Conservation (phyloP, 2,329 filamentous ascomycete species). For the Dactylellina sp. region DNA sequence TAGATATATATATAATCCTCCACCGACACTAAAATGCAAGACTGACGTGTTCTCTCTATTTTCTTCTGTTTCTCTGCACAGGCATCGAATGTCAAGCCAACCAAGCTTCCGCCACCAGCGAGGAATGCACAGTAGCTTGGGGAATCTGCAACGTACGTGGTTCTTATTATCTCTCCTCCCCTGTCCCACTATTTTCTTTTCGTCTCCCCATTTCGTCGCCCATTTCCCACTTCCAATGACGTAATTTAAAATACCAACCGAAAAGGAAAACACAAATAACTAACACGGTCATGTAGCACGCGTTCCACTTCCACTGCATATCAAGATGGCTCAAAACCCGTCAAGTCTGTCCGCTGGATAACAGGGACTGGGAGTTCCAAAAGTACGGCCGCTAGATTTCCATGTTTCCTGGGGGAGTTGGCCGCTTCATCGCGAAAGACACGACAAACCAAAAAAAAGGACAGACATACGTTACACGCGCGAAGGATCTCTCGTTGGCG, state of each 20-base stretch:
- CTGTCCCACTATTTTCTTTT: neutral
- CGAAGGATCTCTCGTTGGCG: neutral
- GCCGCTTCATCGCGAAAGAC: neutral
- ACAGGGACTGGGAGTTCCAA: conserved; percentile 99
- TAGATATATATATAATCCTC: conserved; percentile 52
- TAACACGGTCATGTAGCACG: conserved; percentile 75
- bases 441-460: neutral
- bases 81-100: conserved; percentile 99
- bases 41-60: conserved; percentile 29
- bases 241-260: neutral
- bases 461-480: neutral
- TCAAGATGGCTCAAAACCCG: conserved; percentile 99
- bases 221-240: conserved; percentile 9
- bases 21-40: conserved; percentile 56
- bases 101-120: conserved; percentile 94
- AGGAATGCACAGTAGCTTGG: conserved; percentile 99
- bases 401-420: neutral
- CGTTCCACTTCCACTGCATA: conserved; percentile 99
- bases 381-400: conserved; percentile 82
- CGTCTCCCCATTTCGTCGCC: conserved; percentile 22
- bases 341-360: conserved; percentile 96
- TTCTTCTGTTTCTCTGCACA: no score
- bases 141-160: conserved; percentile 94
- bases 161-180: neutral
- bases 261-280: conserved; percentile 54